Evolutionary conservation across 2,329 filamentous ascomycete genomes (phyloP), one percentile per base, ranked within the genome.

Genomic region (Intubia oerlemansii): DNA sequence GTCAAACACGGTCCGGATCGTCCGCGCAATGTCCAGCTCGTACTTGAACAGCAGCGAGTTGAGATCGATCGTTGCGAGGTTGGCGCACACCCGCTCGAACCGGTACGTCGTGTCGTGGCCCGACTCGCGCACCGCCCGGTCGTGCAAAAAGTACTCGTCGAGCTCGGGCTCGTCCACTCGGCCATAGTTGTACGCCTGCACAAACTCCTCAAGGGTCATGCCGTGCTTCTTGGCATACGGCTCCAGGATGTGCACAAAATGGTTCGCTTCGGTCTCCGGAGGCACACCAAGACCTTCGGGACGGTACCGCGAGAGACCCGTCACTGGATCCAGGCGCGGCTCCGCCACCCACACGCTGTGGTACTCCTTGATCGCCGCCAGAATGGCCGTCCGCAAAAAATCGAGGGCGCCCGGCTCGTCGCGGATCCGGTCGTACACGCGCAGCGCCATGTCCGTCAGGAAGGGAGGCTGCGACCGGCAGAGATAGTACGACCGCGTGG

Each of bases 31-130:
- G 43, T 98, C 88, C 17, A 73, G 73, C 52, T 98, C 88, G 45
- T 95, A 95, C 53, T 95, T 95, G 66, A 88, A 98, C 17, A 98
- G 57, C 17, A 92, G 60, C 17, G 82, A 88, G 54, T 98, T 95
- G 31, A 95, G 62, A 44, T 98, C 88, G 34, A 95, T 80, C 0
- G 84, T 93, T 9, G 84, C 88, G 16, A 95, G 59, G 45, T 93
- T 70, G 9, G 80, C 88, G 41, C 78, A 84, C 15, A 90, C 64
- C 26, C 70, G 74, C 52, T 95, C 88, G 13, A 98, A 62, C 12
- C 88, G 79, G 52, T 95, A 95, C 11, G 79, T 79, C 3, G 88
- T 98, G 47, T 98, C 88, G 49, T 98, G 88, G 10, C 88, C 88
- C 12, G 85, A 93, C 51, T 98, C 88, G 39, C 88, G 75, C 19